Base-by-base conservation (phyloP, 1,284 basidiomycete species). In the Stygiomarasmius scandens region DNA sequence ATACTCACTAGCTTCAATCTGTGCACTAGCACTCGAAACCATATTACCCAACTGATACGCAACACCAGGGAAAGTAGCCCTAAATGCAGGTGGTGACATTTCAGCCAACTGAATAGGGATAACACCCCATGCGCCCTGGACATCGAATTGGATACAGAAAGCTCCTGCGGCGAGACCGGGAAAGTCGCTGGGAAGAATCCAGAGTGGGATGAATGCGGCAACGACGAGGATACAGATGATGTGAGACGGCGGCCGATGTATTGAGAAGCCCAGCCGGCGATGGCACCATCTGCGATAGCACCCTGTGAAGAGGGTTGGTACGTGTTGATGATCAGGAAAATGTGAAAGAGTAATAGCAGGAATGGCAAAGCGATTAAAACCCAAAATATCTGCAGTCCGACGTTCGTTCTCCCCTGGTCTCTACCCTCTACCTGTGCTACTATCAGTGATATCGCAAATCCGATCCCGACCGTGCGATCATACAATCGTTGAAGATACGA, bases 11-110 rank as follows among this genome's bases (percentile, higher is more conserved):
- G 95, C 87, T 82, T 98, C 95, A 64, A 98, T 96, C 71, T 97
- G 94, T 0, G 93, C 85, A 3, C 92, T 90, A 0, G 93, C 92
- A 0, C 89, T 86, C 0, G 91, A 93, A 9, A 96, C 86, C 90
- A 96, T 96, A 69, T 91, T 91, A 58, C 92, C 89, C 44, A 94
- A 69, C 67, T 97, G 95, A 75, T 96, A 98, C 0, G 92, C 89
- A 0, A 96, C 84, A 63, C 96, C 96, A 20, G 91, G 90, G 81
- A 96, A 98, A 0, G 93, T 92, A 6, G 95, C 93, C 54, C 96
- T 83, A 83, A 97, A 98, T 0, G 93, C 94, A 0, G 95, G 88
- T 0, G 95, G 94, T 0, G 92, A 90, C 74, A 96, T 87, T 73
- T 98, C 96, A 2, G 89, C 83, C 16, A 97, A 79, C 70, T 91